These are phyloP conservation scores for Larix kaempferi DNA, from an alignment of 75 land plant genomes.

Conservation along the genomic window DNA sequence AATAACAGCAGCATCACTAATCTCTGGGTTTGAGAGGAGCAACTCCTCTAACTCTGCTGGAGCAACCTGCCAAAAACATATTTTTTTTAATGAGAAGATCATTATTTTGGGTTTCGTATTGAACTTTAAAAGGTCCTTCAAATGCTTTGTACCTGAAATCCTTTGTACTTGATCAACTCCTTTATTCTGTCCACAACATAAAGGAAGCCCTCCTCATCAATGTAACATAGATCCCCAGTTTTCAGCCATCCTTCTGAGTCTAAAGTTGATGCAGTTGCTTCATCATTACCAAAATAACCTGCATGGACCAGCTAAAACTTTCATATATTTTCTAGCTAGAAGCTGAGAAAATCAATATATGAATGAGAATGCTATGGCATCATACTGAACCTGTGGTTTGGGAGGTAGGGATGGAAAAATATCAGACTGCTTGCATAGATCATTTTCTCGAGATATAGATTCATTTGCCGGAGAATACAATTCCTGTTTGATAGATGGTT, in stretches of 20 bases:
- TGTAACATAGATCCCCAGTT: slow-evolving; percentile 68
- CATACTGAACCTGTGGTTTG: too few species aligned
- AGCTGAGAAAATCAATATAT: too few species aligned
- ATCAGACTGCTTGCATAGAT: too few species aligned
- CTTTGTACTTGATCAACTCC: slow-evolving; percentile 75
- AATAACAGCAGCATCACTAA: slow-evolving; percentile 79
- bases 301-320: background rate
- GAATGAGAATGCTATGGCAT: too few species aligned
- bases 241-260: slow-evolving; percentile 59
- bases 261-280: slow-evolving; percentile 34
- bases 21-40: slow-evolving; percentile 60
- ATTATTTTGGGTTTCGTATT: background rate
- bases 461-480: too few species aligned
- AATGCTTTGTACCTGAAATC: slow-evolving; percentile 40
- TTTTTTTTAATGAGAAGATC: background rate
- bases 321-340: too few species aligned
- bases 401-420: too few species aligned
- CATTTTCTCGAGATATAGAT: too few species aligned
- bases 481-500: too few species aligned
- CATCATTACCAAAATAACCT: slow-evolving; percentile 55
- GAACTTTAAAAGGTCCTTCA: background rate
- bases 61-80: slow-evolving; percentile 45
- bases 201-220: slow-evolving; percentile 50
- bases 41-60: slow-evolving; percentile 81
- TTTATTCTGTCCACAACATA: slow-evolving; percentile 65